Base-by-base conservation (phyloP, 371 early-diverging fungal species). In the Lichtheimia ramosa region DNA sequence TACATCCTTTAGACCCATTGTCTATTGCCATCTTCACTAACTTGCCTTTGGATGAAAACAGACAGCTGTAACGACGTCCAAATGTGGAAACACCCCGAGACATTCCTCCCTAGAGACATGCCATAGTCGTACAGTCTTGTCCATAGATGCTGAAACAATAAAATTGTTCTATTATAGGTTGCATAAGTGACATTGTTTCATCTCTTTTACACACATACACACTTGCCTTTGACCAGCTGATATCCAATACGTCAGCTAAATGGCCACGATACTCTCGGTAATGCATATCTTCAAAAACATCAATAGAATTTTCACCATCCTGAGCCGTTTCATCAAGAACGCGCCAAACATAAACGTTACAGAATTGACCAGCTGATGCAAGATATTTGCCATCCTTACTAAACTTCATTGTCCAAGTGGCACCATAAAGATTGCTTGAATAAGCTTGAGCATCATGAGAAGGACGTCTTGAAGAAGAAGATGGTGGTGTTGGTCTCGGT, bases 111-210 rank as follows among this genome's bases (percentile, higher is more conserved):
- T 74, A 25, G 79, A 79, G 14, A 90, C 65, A 69, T 96, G 95
- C 93, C 93, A 96, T 59, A 96, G 64, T 18, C 78, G 68, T 18
- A 94, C 95, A 0, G 92, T 92, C 51, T 85, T 83, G 65, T 96
- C 96, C 80, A 89, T 83, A 14, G 93, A 92, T 14, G 89, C 84
- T 4, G 92, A 86, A 16, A 91, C 69, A 5, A 96, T 63, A 62
- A 95, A 95, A 16, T 87, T 85, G 65, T 87, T 89, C 69, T 79
- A 57, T 39, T 4, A 5, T 16, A 3, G 4, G 8, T 2, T 15
- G 7, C 6, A 34, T 5, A n/a, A 28, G 12, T 6, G 28, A 4
- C 13, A 52, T 52, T 52, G 53, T 12, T 25, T 46, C 34, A 27
- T 25, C 28, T 39, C n/a, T n/a, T 10, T 4, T 4, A 4, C 3